These are phyloP conservation scores for Ramaria sp. DNA, from an alignment of 768 basidiomycete genomes.

Conservation along the genomic window DNA sequence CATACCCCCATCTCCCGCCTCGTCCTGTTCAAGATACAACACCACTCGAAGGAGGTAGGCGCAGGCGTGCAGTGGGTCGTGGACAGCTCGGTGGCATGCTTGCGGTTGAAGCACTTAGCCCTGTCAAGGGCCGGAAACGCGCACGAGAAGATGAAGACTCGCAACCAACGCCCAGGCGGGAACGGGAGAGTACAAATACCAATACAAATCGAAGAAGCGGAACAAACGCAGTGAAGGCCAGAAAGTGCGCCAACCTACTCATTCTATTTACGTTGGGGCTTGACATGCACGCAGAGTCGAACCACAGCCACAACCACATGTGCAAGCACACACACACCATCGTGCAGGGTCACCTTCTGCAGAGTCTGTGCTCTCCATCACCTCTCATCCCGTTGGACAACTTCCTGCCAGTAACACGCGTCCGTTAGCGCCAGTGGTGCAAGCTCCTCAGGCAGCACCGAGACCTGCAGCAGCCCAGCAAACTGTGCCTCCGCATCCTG, in stretches of 20 bases:
- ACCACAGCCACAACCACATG: conserved; percentile 8
- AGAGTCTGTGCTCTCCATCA: conserved; percentile 18
- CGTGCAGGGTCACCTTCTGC: conserved; percentile 40
- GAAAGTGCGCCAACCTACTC: conserved; percentile 1
- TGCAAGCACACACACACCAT: conserved; percentile 22
- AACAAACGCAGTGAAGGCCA: not conserved
- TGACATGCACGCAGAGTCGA: not conserved
- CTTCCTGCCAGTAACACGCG: conserved; percentile 15
- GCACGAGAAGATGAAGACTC: conserved; percentile 6
- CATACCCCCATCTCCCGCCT: conserved; percentile 66
- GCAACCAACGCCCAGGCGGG: conserved; percentile 1
- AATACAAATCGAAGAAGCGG: conserved; percentile 1
- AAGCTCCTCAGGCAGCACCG: conserved; percentile 23
- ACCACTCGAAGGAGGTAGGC: conserved; percentile 38
- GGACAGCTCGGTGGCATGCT: conserved; percentile 23
- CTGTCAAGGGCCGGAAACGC: conserved; percentile 7
- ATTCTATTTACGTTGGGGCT: not conserved
- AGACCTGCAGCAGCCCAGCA: conserved; percentile 23
- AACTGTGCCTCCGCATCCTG: conserved; percentile 27
- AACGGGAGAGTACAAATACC: not conserved
- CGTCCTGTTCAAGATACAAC: conserved; percentile 53
- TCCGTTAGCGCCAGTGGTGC: conserved; percentile 24
- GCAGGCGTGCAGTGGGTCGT: conserved; percentile 17
- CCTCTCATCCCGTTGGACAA: conserved; percentile 14
- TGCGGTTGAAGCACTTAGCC: conserved; percentile 4